phyloP scores from a whole-genome alignment of 352 stramenopile genomes.

The Pythium plurisporium region DNA sequence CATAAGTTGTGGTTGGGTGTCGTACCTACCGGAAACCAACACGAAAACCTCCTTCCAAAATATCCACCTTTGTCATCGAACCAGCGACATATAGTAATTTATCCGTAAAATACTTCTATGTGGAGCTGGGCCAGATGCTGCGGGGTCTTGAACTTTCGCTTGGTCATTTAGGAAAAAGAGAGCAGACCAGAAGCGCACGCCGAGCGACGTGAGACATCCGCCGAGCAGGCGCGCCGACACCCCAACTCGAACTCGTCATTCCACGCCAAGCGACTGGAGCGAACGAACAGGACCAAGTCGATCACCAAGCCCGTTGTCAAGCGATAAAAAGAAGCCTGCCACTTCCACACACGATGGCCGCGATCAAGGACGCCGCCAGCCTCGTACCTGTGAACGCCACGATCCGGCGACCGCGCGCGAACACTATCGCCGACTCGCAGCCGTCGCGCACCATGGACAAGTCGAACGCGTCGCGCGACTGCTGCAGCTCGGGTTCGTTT shows the following conservation, averaged over 20 bases:
- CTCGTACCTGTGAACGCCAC: constrained; percentile 1
- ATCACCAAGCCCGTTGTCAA: no score
- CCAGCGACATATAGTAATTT: constrained; percentile 21
- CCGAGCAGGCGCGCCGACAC: background rate
- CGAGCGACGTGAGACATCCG: background rate
- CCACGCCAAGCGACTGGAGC: no score
- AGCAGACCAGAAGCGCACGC: background rate
- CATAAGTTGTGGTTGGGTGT: constrained; percentile 9
- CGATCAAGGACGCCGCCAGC: background rate
- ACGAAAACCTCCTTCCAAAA: constrained; percentile 15
- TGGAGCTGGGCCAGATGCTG: background rate
- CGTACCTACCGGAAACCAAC: constrained; percentile 25
- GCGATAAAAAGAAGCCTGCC: no score
- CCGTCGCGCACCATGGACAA: constrained; percentile 20
- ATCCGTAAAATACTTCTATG: constrained; percentile 5
- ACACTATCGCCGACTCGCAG: constrained; percentile 20
- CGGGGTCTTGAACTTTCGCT: constrained; percentile 31
- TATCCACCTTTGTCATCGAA: constrained; percentile 4
- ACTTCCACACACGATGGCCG: background rate
- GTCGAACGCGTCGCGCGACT: constrained; percentile 10
- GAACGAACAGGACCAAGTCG: background rate
- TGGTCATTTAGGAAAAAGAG: constrained; percentile 65
- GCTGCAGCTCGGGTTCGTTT: constrained; percentile 63
- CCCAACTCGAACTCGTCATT: background rate
- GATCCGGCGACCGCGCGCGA: constrained; percentile 17